These are phyloP conservation scores for Heterococcus sp. DNA, from an alignment of 108 stramenopile species.

Conservation along the genomic window DNA sequence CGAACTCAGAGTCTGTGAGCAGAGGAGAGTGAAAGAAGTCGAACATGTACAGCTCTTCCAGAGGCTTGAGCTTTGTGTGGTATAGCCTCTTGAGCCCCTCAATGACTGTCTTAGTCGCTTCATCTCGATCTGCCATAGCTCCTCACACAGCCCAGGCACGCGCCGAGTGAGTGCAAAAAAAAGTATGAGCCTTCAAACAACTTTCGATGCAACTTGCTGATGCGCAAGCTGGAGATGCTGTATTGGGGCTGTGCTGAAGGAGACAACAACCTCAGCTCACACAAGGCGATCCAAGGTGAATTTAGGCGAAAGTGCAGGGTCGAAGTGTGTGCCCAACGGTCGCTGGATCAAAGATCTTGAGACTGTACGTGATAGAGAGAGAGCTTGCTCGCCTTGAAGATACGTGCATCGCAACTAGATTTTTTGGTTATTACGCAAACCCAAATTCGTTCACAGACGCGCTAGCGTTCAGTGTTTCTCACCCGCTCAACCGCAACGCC, in stretches of 20 bases:
- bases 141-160: no score
- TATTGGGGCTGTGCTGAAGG: not conserved
- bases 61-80: constrained; percentile 51
- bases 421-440: not conserved
- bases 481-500: no score
- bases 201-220: not conserved
- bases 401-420: not conserved
- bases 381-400: not conserved
- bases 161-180: no score
- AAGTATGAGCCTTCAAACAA: not conserved
- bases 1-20: constrained; percentile 88
- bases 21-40: constrained; percentile 95
- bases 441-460: not conserved
- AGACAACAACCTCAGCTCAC: not conserved
- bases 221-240: not conserved
- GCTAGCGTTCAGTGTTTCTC: not conserved
- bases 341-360: no score
- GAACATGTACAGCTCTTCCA: constrained; percentile 71
- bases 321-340: no score
- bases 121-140: constrained; percentile 57
- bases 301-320: no score
- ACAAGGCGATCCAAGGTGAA: not conserved
- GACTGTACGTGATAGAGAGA: no score
- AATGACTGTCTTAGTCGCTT: constrained; percentile 55
- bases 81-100: constrained; percentile 57